These are phyloP conservation scores for Botrytis deweyae DNA, from an alignment of 2,329 filamentous ascomycete genomes.

Conservation along the genomic window DNA sequence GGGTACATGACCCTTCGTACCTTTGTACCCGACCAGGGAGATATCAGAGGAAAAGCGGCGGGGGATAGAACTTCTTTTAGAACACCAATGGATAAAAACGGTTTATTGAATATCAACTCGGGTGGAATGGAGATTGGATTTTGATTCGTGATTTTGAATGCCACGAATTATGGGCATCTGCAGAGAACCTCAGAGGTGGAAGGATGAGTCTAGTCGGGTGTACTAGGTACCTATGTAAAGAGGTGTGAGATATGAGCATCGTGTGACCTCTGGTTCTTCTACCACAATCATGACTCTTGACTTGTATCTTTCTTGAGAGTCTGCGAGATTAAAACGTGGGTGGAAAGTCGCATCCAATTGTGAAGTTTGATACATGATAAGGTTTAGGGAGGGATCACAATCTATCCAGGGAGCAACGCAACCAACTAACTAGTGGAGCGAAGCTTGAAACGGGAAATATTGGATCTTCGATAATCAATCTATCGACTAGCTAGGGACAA, in stretches of 20 bases:
- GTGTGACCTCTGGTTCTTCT: background rate
- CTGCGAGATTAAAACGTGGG: background rate
- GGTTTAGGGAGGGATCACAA: background rate
- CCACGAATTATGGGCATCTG: background rate
- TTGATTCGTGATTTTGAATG: background rate
- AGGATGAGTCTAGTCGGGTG: background rate
- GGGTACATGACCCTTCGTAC: background rate
- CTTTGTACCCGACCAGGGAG: background rate
- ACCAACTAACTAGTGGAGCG: background rate
- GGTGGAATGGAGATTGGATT: background rate
- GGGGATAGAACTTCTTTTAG: background rate
- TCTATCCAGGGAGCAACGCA: background rate
- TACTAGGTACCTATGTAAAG: background rate
- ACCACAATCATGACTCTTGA: background rate
- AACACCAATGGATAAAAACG: background rate
- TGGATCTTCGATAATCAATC: background rate
- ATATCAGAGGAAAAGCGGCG: background rate
- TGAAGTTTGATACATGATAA: background rate
- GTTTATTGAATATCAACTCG: background rate
- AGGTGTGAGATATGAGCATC: background rate
- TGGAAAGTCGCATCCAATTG: background rate
- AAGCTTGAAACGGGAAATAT: conserved; percentile 1
- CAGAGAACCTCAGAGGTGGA: background rate
- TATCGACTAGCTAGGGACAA: background rate
- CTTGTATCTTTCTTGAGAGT: background rate